These are phyloP conservation scores for Boletus rufocinnamomeus DNA, from an alignment of 768 basidiomycete genomes.

Conservation along the genomic window DNA sequence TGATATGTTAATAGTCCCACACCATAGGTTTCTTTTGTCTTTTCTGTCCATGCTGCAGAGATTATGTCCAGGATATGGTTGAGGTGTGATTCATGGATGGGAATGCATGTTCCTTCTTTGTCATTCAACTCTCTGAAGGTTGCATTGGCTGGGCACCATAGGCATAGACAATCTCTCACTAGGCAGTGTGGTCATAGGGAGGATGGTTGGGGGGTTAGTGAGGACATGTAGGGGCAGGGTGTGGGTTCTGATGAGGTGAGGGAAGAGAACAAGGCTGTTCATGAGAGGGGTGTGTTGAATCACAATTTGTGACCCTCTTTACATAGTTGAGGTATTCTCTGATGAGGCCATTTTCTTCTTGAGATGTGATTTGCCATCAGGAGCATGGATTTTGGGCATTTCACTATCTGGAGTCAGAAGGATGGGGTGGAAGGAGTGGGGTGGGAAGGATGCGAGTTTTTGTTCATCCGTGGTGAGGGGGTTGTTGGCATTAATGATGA, in stretches of 20 bases:
- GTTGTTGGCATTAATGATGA: not conserved
- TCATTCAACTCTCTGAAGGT: not conserved
- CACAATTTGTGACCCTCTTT: no score
- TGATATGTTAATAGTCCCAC: not conserved
- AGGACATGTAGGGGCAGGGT: not conserved
- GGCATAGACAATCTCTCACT: not conserved
- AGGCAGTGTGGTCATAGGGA: not conserved
- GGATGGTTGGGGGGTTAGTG: not conserved
- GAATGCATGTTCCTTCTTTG: accelerated
- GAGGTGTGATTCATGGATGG: not conserved
- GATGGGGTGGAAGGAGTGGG: no score
- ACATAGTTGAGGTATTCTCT: no score
- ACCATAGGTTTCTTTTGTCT: not conserved
- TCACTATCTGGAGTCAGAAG: no score
- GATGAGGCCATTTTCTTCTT: no score
- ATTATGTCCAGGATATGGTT: not conserved
- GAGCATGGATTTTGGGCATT: no score
- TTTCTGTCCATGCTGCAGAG: not conserved
- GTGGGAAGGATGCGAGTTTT: not conserved
- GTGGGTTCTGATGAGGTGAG: no score
- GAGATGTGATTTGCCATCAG: no score
- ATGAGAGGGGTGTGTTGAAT: no score
- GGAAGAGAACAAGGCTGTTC: no score
- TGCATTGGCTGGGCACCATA: accelerated
- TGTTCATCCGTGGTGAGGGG: not conserved